Base-by-base conservation (phyloP, 1,139 yeast genomes). In the Blastobotrys indianensis region DNA sequence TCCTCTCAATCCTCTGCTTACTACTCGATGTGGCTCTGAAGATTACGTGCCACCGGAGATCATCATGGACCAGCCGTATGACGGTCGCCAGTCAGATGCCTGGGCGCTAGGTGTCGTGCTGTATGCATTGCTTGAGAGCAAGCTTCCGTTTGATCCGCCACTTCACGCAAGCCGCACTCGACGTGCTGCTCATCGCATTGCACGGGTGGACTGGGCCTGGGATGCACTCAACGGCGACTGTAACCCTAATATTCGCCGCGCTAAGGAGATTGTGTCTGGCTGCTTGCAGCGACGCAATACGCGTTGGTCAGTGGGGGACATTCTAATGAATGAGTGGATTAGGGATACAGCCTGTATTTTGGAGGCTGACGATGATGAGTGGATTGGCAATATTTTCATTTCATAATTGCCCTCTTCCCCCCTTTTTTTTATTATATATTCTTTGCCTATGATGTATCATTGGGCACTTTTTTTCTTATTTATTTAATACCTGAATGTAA, bases 101-200 rank as follows among this genome's bases (percentile, higher is more conserved):
- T 92, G 98, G 98, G 86, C 97, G 1, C 66, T 88, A 6, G 98
- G 97, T 1, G 97, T 90, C 3, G 70, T 88, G n/a, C 66, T 88
- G 1, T 92, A 88, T 61, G 78, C 94, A 1, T 66, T 90, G 32
- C 66, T 92, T 58, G 98, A 92, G 58, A 81, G 85, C 44, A 65
- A 96, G 46, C 70, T 92, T 43, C 98, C 98, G 1, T 92, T 92
- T 68, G 98, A 92, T 61, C 72, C 73, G 9, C 65, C 63, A 9
- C 56, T 53, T 25, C 54, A 55, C 9, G 49, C 49, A 2, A 71
- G 72, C 44, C 62, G 82, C 31, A 23, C n/a, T 4, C 37, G 44
- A 25, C 76, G 82, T 50, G 80, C 88, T 0, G 82, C 95, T 1
- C 96, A 90, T 64, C 70, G 97, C 48, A 92, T 92, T 36, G 97